Evolutionary conservation across 2,329 filamentous ascomycete species (phyloP).

Genomic region (Aspergillus chevalieri): DNA sequence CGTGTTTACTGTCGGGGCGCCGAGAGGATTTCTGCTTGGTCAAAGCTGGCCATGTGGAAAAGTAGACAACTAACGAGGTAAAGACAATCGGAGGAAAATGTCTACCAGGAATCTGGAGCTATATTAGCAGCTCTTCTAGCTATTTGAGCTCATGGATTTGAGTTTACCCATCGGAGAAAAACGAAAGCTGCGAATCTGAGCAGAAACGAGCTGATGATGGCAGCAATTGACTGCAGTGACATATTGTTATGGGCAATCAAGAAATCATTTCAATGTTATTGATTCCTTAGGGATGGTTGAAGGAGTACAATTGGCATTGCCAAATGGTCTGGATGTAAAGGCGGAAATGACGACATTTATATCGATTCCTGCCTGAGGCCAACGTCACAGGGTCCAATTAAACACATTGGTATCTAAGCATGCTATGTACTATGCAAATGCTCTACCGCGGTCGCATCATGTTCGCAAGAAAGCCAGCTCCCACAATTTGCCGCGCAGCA

Average conservation of each 20-base stretch:
- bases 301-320: too few species aligned
- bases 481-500: conserved; percentile 25
- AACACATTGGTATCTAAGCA: neutral
- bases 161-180: conserved; percentile 41
- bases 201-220: conserved; percentile 31
- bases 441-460: conserved; percentile 21
- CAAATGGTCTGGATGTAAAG: neutral
- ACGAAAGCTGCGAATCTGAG: conserved; percentile 32
- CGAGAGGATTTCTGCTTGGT: conserved; percentile 6
- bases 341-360: conserved; percentile 7
- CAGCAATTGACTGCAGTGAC: conserved; percentile 24
- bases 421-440: neutral
- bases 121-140: conserved; percentile 2
- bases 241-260: neutral
- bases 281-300: too few species aligned
- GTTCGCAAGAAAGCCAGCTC: conserved; percentile 22
- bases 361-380: neutral
- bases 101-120: conserved; percentile 32
- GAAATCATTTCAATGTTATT: neutral
- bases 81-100: conserved; percentile 32
- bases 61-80: conserved; percentile 41
- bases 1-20: conserved; percentile 4
- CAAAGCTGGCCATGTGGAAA: conserved; percentile 32
- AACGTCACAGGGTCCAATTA: neutral
- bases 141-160: neutral